Percentiles rank a stretch among this genome's conserved stretches.
phyloP scores from a whole-genome alignment of 176 grass and related monocot species.

The Triticum urartu region DNA sequence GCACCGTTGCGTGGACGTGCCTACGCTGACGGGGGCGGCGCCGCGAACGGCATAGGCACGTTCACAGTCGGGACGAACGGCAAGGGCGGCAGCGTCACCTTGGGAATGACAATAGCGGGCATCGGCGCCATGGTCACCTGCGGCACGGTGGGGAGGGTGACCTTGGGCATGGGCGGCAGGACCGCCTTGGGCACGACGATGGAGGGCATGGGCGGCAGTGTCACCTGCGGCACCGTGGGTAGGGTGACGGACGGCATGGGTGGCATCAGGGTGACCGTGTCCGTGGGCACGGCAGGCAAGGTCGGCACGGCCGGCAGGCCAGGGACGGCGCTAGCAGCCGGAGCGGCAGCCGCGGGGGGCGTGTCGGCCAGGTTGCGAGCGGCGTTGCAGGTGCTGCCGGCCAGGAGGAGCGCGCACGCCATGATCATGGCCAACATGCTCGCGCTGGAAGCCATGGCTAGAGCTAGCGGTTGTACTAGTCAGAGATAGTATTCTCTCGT shows the following conservation, averaged over 20 bases:
- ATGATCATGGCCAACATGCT: conserved; percentile 11
- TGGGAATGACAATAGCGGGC: not conserved
- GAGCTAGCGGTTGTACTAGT: not conserved
- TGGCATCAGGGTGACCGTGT: not conserved
- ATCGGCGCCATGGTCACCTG: not conserved
- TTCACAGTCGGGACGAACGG: conserved; percentile 7
- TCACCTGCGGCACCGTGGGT: not conserved
- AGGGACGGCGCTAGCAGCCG: not conserved
- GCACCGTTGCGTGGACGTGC: not conserved
- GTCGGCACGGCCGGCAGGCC: not conserved
- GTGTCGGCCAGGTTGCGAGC: not conserved
- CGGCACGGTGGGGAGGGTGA: not conserved
- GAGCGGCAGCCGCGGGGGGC: not conserved
- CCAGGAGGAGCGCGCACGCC: not conserved
- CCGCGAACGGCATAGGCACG: conserved; percentile 15
- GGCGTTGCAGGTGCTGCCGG: not conserved
- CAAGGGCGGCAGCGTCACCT: not conserved
- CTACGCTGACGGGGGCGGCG: conserved; percentile 22
- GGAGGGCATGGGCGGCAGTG: not conserved
- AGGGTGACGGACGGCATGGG: not conserved
- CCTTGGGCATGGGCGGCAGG: not conserved
- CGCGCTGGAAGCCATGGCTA: not conserved
- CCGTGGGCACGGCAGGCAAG: not conserved
- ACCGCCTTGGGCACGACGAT: not conserved
- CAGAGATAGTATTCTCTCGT: not conserved